These are phyloP conservation scores for Phytophthora cactorum DNA, from an alignment of 352 stramenopile species.

Conservation along the genomic window DNA sequence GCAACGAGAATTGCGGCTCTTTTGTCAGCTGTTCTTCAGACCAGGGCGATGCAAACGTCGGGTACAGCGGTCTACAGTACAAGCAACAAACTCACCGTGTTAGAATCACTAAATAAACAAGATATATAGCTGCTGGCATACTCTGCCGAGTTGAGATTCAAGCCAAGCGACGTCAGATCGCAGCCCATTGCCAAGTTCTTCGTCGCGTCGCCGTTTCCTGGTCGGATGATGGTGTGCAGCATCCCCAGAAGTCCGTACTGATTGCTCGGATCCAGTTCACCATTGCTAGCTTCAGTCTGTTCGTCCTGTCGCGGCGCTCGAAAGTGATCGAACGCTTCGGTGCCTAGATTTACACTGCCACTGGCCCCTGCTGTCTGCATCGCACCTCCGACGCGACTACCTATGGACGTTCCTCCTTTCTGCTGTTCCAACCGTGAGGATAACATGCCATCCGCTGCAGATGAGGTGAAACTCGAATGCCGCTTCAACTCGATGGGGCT, in stretches of 20 bases:
- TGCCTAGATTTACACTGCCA: conserved; percentile 59
- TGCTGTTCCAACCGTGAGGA: conserved; percentile 49
- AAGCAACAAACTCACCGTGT: conserved; percentile 1
- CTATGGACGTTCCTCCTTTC: conserved; percentile 62
- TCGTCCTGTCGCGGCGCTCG: conserved; percentile 43
- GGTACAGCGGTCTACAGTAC: conserved; percentile 64
- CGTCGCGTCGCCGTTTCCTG: conserved; percentile 62
- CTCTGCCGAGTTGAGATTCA: conserved; percentile 89
- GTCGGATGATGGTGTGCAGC: conserved; percentile 80
- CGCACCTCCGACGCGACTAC: conserved; percentile 42
- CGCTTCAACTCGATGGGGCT: conserved; percentile 68
- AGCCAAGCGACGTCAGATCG: conserved; percentile 81
- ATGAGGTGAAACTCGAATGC: conserved; percentile 76
- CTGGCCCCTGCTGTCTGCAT: conserved; percentile 13
- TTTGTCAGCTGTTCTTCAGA: conserved; percentile 74
- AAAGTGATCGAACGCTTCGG: conserved; percentile 67
- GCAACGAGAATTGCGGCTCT: conserved; percentile 85
- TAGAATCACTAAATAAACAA: neutral
- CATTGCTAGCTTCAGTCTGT: conserved; percentile 37
- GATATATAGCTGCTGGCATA: conserved; percentile 26
- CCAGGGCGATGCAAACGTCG: conserved; percentile 86
- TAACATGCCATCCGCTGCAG: conserved; percentile 65
- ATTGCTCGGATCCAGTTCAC: conserved; percentile 69
- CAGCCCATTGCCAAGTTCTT: conserved; percentile 82
- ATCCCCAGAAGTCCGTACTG: conserved; percentile 84